These are phyloP conservation scores for Tothia fuscella DNA, from an alignment of 2,329 filamentous ascomycete species.

Conservation along the genomic window DNA sequence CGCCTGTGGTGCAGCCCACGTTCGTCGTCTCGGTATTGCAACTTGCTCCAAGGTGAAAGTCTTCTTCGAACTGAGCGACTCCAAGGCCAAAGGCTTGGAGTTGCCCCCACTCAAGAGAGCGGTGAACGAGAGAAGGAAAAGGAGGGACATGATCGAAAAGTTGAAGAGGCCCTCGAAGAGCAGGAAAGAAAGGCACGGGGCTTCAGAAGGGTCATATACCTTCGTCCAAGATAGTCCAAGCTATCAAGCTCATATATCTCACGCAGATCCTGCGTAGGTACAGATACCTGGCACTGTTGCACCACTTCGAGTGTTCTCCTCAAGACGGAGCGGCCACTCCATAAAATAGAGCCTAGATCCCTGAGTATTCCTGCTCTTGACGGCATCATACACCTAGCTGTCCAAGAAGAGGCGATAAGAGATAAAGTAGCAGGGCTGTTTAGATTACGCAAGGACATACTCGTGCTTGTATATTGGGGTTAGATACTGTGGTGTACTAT, in stretches of 20 bases:
- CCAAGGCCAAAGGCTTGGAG: constrained; percentile 5
- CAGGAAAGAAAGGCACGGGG: neutral
- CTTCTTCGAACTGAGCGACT: neutral
- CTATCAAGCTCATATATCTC: constrained; percentile 3
- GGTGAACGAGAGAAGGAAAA: constrained; percentile 2
- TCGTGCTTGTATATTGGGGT: no score
- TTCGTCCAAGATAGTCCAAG: neutral
- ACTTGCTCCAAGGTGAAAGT: constrained; percentile 4
- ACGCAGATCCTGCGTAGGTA: neutral
- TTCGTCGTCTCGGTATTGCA: neutral
- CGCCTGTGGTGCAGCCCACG: neutral
- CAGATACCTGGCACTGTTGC: neutral
- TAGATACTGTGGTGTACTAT: no score
- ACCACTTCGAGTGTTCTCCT: no score
- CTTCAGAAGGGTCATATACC: neutral
- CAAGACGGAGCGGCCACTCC: no score
- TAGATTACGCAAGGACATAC: constrained; percentile 5
- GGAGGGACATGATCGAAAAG: constrained; percentile 4
- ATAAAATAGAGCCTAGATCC: no score
- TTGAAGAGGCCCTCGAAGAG: constrained; percentile 1
- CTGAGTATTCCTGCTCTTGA: no score
- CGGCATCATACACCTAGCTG: no score
- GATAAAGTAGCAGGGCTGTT: constrained; percentile 2
- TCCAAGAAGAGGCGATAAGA: no score
- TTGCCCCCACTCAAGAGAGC: constrained; percentile 1